phyloP scores from a whole-genome alignment of 495 filamentous ascomycete species.

The Talaromyces stipitatus region DNA sequence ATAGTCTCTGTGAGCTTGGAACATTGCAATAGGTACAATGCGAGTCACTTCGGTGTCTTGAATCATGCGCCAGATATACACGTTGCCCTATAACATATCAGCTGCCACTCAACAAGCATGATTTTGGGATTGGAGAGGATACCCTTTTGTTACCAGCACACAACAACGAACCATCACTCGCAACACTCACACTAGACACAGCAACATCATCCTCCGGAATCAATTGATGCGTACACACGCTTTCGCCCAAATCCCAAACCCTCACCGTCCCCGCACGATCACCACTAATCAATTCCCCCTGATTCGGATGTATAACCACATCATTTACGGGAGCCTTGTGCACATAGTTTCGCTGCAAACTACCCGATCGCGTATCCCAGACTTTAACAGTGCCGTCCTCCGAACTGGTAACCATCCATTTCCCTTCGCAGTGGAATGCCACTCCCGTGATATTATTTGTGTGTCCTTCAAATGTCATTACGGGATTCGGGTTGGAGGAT shows the following conservation, averaged over 20 bases:
- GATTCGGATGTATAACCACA: constrained; percentile 92
- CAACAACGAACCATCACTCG: constrained; percentile 88
- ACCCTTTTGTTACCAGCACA: constrained; percentile 92
- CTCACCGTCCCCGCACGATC: constrained; percentile 89
- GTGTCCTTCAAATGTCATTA: constrained; percentile 91
- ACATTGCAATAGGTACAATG: constrained; percentile 84
- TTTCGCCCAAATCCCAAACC: constrained; percentile 95
- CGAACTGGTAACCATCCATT: constrained; percentile 99
- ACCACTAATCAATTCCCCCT: constrained; percentile 94
- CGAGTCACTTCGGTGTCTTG: constrained; percentile 77
- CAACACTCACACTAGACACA: constrained; percentile 89
- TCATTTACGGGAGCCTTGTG: constrained; percentile 88
- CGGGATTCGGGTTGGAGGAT: constrained; percentile 85
- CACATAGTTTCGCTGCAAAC: constrained; percentile 83
- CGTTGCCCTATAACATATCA: constrained; percentile 61
- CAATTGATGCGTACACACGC: constrained; percentile 91
- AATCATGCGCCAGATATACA: constrained; percentile 91
- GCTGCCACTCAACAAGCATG: too few species aligned
- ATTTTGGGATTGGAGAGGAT: too few species aligned
- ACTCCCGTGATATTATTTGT: constrained; percentile 93
- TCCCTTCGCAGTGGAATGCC: constrained; percentile 95
- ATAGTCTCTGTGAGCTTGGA: constrained; percentile 86
- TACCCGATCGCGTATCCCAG: constrained; percentile 89
- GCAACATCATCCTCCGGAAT: constrained; percentile 94
- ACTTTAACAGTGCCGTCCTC: constrained; percentile 98